These are phyloP conservation scores for Candida nanaspora DNA, from an alignment of 805 yeast genomes.

Conservation along the genomic window DNA sequence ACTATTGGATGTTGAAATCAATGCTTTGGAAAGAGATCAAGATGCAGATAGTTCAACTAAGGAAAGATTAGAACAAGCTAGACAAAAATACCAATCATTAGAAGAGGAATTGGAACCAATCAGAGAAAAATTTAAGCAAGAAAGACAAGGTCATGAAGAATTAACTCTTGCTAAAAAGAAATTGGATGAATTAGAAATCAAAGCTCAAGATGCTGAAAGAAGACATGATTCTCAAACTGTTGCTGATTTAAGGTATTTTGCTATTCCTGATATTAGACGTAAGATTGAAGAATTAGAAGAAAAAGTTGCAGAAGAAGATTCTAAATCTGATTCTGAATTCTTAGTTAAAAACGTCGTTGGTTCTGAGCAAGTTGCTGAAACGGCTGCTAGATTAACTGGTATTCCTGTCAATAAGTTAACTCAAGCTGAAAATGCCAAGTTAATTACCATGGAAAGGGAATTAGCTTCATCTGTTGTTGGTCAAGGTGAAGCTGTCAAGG, in stretches of 20 bases:
- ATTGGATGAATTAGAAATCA: constrained; percentile 85
- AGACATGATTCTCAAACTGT: constrained; percentile 91
- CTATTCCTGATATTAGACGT: constrained; percentile 84
- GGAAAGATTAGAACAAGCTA: constrained; percentile 77
- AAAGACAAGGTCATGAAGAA: constrained; percentile 86
- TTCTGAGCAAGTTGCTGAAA: constrained; percentile 71
- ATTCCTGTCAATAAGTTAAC: constrained; percentile 92
- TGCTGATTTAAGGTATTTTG: constrained; percentile 94
- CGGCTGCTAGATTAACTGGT: constrained; percentile 94
- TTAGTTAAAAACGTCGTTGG: constrained; percentile 88
- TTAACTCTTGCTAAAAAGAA: constrained; percentile 83
- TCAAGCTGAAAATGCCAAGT: constrained; percentile 90
- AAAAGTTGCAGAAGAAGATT: constrained; percentile 67
- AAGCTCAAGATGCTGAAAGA: constrained; percentile 95
- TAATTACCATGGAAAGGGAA: constrained; percentile 90
- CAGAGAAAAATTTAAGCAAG: constrained; percentile 77
- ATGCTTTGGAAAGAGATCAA: constrained; percentile 92
- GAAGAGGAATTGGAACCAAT: constrained; percentile 83
- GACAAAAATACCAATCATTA: constrained; percentile 69
- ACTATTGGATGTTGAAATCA: constrained; percentile 89
- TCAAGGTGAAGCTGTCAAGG: constrained; percentile 91
- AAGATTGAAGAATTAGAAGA: constrained; percentile 71
- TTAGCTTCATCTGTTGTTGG: constrained; percentile 84
- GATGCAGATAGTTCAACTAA: constrained; percentile 78
- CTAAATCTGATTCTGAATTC: constrained; percentile 38